Evolutionary conservation across 1,284 basidiomycete species (phyloP), one percentile per base, ranked within the genome.

Genomic region (Earliella scabrosa): DNA sequence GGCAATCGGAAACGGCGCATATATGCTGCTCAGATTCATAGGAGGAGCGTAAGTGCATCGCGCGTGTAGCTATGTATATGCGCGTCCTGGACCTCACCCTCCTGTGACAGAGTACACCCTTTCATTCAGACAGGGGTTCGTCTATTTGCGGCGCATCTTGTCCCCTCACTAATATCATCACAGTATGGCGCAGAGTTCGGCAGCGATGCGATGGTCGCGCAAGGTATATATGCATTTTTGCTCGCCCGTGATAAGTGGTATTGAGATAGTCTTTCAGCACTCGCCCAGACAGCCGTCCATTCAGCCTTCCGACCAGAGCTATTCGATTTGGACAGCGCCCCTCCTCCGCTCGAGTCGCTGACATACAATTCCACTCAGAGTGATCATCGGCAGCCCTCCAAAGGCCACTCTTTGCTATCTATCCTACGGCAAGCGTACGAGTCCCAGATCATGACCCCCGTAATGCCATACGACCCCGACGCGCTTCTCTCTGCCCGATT

Each of bases 41-140:
- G 76, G 75, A 32, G 87, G 87, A 61, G 75, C 76, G 83, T 82
- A 60, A 73, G 82, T 76, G 23, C 32, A 47, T 34, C 21, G 16
- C 14, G 4, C 20, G 27, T 3, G 34, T 10, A 10, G 13, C 11
- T 9, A 18, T 26, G 20, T n/a, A 16, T 38, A 5, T 26, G 20
- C 34, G 27, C 20, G 27, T 18, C 9, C 18, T 27, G 20, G 14
- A 16, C 20, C 41, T 20, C 26, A 10, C n/a, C n/a, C n/a, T n/a
- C n/a, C n/a, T n/a, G 46, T n/a, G 29, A 16, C 58, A 85, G 82
- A 3, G 51, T 81, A 3, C 82, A 91, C 68, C 86, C 87, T 0
- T 73, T 87, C 49, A 89, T 91, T 39, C 84, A 87, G 64, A 70
- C 81, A 31, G 88, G 87, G 36, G 83, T 86, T 68, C 54, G 80